Evolutionary conservation across 176 grass and related monocot genomes (phyloP), one percentile per base, ranked within the genome.

Genomic region (Raddia distichophylla): DNA sequence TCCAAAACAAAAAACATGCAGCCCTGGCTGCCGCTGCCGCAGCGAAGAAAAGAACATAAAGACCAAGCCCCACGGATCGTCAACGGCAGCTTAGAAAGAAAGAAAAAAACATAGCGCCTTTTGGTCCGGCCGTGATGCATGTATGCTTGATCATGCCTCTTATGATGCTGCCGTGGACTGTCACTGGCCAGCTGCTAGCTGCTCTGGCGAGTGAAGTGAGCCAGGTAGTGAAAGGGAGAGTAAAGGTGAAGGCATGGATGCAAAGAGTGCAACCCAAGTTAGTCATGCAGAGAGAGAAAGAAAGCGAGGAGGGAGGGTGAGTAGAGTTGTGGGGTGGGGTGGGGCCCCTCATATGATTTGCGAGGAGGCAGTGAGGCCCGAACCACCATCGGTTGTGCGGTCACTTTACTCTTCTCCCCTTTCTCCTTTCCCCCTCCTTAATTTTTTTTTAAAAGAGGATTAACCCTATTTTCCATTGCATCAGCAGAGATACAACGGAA

Each of bases 211-310:
- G 3, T 7, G 17, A 0, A 3, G 60, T 43, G 44, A 10, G 65
- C 0, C 51, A 47, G 53, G 11, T 61, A 7, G 37, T 7, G 60
- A n/a, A 7, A 46, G 67, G 12, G 42, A 7, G 69, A 88, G 91
- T 90, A 75, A 71, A 83, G 83, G 18, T 16, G 18, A 87, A 87
- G 88, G 78, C 52, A 87, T 32, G 47, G 72, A 44, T 50, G 18
- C 63, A 79, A 87, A 77, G 87, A 93, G 91, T 90, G 84, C 87
- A 87, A 78, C 73, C 77, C 77, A 93, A 93, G 91, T 87, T 57
- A 89, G 80, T 78, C 45, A 67, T 37, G 76, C 45, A 18, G 53
- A 62, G 3, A 53, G 5, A 78, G 75, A 18, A 63, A 62, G 3
- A 53, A 9, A 78, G 75, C 0, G n/a, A n/a, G n/a, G n/a, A 5